Evolutionary conservation across 352 stramenopile genomes (phyloP).

Genomic region (Thraustochytrium sp.): DNA sequence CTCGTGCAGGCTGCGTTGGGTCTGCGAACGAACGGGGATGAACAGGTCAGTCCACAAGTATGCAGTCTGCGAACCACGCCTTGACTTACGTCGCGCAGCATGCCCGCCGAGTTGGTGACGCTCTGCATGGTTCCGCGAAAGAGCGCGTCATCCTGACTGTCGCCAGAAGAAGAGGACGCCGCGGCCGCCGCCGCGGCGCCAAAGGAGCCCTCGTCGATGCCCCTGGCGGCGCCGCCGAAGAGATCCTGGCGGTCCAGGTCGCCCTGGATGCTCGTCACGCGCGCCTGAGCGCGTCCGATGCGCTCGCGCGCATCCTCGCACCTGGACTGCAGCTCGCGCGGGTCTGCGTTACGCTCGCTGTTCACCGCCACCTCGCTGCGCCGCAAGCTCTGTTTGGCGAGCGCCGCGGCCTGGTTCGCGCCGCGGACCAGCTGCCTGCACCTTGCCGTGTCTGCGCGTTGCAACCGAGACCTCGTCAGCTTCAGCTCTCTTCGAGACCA

Average conservation of each 20-base stretch:
- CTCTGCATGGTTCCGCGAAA: slow-evolving; percentile 1
- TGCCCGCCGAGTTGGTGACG: neutral
- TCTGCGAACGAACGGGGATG: neutral
- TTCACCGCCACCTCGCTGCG: neutral
- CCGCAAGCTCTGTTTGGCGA: neutral
- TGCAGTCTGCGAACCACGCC: neutral
- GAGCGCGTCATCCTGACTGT: no score
- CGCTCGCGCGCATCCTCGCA: neutral
- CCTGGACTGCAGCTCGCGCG: neutral
- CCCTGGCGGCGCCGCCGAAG: neutral
- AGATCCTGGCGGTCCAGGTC: slow-evolving; percentile 6
- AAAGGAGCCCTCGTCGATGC: neutral
- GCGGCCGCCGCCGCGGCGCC: neutral
- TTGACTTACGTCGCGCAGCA: slow-evolving; percentile 22
- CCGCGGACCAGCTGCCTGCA: neutral
- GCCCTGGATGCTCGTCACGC: neutral
- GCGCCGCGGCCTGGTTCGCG: neutral
- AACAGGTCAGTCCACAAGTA: neutral
- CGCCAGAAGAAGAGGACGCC: no score
- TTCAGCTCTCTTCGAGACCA: neutral
- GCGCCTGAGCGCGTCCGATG: neutral
- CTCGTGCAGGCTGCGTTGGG: neutral
- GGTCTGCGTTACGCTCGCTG: neutral
- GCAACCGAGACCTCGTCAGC: neutral
- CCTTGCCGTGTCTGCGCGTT: neutral